Base-by-base conservation (phyloP, 2,329 filamentous ascomycete species). In the Fusarium multiceps region DNA sequence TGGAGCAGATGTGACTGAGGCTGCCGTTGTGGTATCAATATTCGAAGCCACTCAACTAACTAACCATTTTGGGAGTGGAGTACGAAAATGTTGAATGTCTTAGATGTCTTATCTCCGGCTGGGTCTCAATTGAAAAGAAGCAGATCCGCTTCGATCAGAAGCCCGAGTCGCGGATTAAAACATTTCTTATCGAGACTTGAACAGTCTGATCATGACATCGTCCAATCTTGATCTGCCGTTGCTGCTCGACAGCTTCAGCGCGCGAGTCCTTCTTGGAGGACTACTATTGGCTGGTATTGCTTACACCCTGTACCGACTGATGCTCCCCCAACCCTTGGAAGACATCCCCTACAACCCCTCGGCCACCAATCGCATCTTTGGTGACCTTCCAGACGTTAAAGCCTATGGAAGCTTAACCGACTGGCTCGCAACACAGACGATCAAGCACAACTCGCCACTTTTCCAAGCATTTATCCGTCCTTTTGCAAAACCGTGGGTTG, bases 381-480 rank as follows among this genome's bases (percentile, higher is more conserved):
- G 66, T 0, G 66, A 69, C 32, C 37, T 69, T 28, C 66, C 66
- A 1, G 50, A 55, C 5, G 41, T 68, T 20, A 65, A 65, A 14
- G 50, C 55, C 8, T 55, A 50, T 25, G 68, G 68, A 6, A 68
- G 60, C 14, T 21, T 71, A 23, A 62, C 65, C 11, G 57, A 57
- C 41, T 71, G 68, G 68, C 41, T 71, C 12, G 60, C 56, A 7
- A 50, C 21, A 2, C 68, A 71, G 13, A 45, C 60, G 0, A 28
- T 30, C 6, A 59, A 66, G 30, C 68, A 71, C 16, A 41, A 59
- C n/a, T 61, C 68, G 2, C 68, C 68, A 0, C 34, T 71, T 2
- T 65, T 71, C 14, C 68, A 71, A 4, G 28, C 51, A 12, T 71
- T 71, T 4, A 54, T 68, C 3, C 51, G 59, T 11, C 68, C 68